These are phyloP conservation scores for Pseudisothecium myosuroides DNA, from an alignment of 225 moss, liverwort and hornwort genomes.

Conservation along the genomic window DNA sequence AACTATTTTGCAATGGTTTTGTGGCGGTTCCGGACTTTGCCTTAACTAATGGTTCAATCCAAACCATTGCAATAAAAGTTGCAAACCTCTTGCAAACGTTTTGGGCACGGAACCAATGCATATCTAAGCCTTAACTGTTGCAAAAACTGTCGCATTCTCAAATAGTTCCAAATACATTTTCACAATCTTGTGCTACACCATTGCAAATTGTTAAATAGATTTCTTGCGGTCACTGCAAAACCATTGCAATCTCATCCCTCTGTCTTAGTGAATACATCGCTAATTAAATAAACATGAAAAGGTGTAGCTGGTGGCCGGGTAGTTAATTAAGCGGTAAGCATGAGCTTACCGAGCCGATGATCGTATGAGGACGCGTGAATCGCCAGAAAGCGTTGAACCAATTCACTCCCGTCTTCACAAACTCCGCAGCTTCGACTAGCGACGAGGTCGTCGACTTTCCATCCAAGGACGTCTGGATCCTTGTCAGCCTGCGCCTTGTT, in stretches of 20 bases:
- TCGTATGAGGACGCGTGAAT: conserved; percentile 75
- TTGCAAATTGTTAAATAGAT: neutral
- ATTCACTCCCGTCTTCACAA: conserved; percentile 21
- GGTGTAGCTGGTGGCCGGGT: neutral
- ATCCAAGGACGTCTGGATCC: conserved; percentile 12
- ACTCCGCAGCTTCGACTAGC: conserved; percentile 4
- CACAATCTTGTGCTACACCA: neutral
- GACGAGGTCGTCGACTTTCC: conserved; percentile 3
- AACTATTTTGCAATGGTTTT: neutral
- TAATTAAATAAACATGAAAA: neutral
- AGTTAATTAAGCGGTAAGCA: neutral
- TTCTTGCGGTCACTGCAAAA: neutral
- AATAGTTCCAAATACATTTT: neutral
- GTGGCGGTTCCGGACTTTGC: neutral
- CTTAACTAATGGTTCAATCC: neutral
- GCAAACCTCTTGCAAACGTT: neutral
- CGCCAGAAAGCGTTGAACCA: conserved; percentile 69
- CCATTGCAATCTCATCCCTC: neutral
- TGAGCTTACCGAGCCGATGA: conserved; percentile 63
- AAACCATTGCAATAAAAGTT: neutral
- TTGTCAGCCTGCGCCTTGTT: neutral
- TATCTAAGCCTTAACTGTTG: neutral
- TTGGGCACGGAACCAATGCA: neutral
- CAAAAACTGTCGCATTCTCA: neutral
- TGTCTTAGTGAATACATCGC: neutral